Evolutionary conservation across 1,284 basidiomycete genomes (phyloP).

Genomic region (Pterulicium gracile): DNA sequence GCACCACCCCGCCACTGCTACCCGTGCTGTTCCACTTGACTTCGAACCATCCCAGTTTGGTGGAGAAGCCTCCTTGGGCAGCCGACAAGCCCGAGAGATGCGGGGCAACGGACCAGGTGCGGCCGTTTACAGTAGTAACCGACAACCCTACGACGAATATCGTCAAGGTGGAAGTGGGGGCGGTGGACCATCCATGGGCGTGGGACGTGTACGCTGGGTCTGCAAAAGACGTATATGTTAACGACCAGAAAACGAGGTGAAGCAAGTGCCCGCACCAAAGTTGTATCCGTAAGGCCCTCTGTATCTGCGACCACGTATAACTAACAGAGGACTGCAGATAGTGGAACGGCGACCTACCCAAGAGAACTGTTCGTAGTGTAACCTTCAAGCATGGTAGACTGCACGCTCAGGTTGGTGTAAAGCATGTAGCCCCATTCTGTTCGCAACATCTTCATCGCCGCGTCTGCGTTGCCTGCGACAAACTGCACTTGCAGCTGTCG

Average conservation of each 20-base stretch:
- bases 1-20: background rate
- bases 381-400: slow-evolving; percentile 37
- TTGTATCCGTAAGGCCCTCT: slow-evolving; percentile 10
- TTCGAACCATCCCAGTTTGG: slow-evolving; percentile 30
- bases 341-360: slow-evolving; percentile 19
- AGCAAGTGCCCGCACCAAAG: slow-evolving; percentile 1
- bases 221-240: slow-evolving; percentile 21
- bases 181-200: slow-evolving; percentile 34
- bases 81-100: slow-evolving; percentile 20
- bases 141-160: slow-evolving; percentile 17
- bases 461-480: slow-evolving; percentile 28
- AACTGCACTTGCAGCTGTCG: slow-evolving; percentile 38
- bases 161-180: slow-evolving; percentile 18
- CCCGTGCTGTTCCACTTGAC: slow-evolving; percentile 21
- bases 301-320: slow-evolving; percentile 12
- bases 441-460: slow-evolving; percentile 32
- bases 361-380: slow-evolving; percentile 36
- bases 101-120: slow-evolving; percentile 27
- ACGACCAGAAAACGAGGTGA: slow-evolving; percentile 2
- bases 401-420: slow-evolving; percentile 30
- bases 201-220: slow-evolving; percentile 37
- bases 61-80: slow-evolving; percentile 34
- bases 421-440: slow-evolving; percentile 40
- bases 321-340: background rate
- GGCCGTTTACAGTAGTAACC: slow-evolving; percentile 14